Evolutionary conservation across 371 early-diverging fungal genomes (phyloP).

Genomic region (Rhizopus delemar): DNA sequence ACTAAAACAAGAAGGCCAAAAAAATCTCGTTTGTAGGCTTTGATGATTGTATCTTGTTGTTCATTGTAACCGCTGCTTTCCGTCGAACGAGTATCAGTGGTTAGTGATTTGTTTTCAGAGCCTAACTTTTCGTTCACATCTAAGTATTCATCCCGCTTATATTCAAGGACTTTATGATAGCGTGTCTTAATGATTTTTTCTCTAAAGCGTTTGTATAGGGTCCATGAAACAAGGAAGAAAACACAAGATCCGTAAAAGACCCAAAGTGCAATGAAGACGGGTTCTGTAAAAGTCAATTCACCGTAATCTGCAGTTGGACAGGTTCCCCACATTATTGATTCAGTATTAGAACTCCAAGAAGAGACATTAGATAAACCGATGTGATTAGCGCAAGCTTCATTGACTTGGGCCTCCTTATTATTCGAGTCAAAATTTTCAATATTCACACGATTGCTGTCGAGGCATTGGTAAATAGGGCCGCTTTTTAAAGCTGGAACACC

Average conservation of each 20-base stretch:
- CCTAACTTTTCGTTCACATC: conserved; percentile 5
- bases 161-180: conserved; percentile 15
- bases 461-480: conserved; percentile 31
- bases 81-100: background rate
- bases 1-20: conserved; percentile 30
- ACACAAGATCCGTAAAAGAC: conserved; percentile 65
- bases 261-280: conserved; percentile 50
- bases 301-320: conserved; percentile 57
- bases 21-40: conserved; percentile 41
- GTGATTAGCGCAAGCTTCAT: conserved; percentile 36
- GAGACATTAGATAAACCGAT: conserved; percentile 33
- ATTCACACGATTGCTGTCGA: conserved; percentile 20
- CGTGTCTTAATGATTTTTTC: conserved; percentile 28
- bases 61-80: conserved; percentile 5
- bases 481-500: conserved; percentile 32
- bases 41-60: conserved; percentile 33
- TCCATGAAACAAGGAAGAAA: conserved; percentile 53
- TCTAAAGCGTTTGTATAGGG: conserved; percentile 55
- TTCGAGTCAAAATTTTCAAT: conserved; percentile 47
- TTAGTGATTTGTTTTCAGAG: conserved; percentile 10
- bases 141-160: conserved; percentile 10
- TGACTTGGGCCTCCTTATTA: conserved; percentile 46
- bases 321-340: conserved; percentile 48
- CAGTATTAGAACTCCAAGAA: conserved; percentile 38
- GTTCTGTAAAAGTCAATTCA: conserved; percentile 42